Evolutionary conservation across 2,329 filamentous ascomycete species (phyloP), one percentile per base, ranked within the genome.

Genomic region (Neofusicoccum sp.): DNA sequence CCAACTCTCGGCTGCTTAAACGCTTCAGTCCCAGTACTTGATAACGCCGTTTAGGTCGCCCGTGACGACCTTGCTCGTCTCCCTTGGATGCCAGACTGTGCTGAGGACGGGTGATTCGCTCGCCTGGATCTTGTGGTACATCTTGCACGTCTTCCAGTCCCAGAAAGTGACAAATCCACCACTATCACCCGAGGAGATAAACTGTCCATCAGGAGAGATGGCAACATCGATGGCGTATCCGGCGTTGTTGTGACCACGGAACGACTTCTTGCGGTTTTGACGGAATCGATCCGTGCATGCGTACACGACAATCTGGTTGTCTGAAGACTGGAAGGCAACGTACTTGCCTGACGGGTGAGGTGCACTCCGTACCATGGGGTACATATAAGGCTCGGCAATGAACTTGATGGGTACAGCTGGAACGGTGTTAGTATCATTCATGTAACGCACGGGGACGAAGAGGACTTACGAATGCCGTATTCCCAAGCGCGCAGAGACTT

Each of bases 81-180:
- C 95, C 77, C 97, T 90, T n/a, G 93, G 92, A 76, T 98, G 93
- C 93, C 95, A 99, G 73, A 90, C 89, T 61, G 95, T 85, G 66
- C 89, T 90, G n/a, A 91, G 91, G 59, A 97, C 83, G 4, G 93
- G 86, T 58, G 89, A 85, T 59, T 91, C 92, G 62, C 90, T 87
- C 26, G 91, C 93, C 76, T 89, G 86, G 65, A 99, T 86, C 82
- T 98, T 98, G 78, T 96, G 91, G 77, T 91, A 96, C 92, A 99
- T 93, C 79, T 97, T 98, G 75, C 93, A 96, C 40, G 92, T 97
- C 84, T 99, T 99, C 91, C 93, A 99, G 76, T 98, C 95, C 91
- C 93, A 99, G 78, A 98, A 97, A 76, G 90, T 96, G 49, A 96
- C 86, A 70, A 86, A 97, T 36, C 96, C 95, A 14, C 86, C 91